phyloP scores from a whole-genome alignment of 108 stramenopile genomes.

The Cyclotella cryptica region DNA sequence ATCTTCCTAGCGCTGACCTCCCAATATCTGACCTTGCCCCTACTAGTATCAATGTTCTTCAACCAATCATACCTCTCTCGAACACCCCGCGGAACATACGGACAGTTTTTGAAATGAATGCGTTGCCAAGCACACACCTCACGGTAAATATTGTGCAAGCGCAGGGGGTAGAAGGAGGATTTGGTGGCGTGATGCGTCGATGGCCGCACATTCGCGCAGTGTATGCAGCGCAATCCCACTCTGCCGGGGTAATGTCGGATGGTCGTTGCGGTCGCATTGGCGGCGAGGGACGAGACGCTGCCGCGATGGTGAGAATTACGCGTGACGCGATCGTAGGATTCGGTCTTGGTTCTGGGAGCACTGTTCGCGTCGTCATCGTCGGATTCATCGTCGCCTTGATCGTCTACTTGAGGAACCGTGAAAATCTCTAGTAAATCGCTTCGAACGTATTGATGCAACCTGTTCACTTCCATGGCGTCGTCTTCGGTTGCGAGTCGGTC shows the following conservation, averaged over 20 bases:
- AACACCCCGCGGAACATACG: conserved; percentile 38
- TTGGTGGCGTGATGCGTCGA: conserved; percentile 26
- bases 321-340: not conserved
- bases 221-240: conserved; percentile 52
- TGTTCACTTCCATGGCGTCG: conserved; percentile 51
- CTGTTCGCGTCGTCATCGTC: conserved; percentile 16
- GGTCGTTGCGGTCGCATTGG: not conserved
- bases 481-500: conserved; percentile 49
- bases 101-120: conserved; percentile 61
- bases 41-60: conserved; percentile 46
- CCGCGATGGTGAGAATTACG: conserved; percentile 8
- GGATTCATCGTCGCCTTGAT: conserved; percentile 15
- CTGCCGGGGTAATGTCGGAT: conserved; percentile 53
- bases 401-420: conserved; percentile 40
- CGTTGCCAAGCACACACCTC: conserved; percentile 64
- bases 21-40: conserved; percentile 60
- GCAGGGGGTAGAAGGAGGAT: conserved; percentile 52
- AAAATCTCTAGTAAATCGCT: conserved; percentile 56
- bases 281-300: conserved; percentile 9
- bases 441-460: conserved; percentile 54
- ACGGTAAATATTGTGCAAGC: conserved; percentile 54
- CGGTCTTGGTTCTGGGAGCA: not conserved
- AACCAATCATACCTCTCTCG: conserved; percentile 51
- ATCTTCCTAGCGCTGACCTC: conserved; percentile 55
- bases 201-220: conserved; percentile 47